Conservation (phyloP, 129 eudicot genomes). For the carrot (Daucus carota) region DH1_v3.0 NC_030386.2:7391501-7392000, state of each 20-base stretch:
- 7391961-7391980: not conserved
- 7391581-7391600: not conserved
- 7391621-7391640: not conserved
- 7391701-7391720: not conserved
- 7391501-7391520: not conserved
- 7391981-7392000: not conserved
- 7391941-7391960: not conserved
- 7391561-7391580: not conserved
- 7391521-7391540: not conserved
- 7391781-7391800: conserved; percentile 19
- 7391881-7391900: not conserved
- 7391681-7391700: not conserved
- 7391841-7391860: conserved; percentile 99
- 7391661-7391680: not conserved
- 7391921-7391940: not conserved
- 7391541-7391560: not conserved
- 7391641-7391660: not conserved
- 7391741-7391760: not conserved
- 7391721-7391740: not conserved
- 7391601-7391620: not conserved
- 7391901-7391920: not conserved
- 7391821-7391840: conserved; percentile 76
- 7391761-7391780: not conserved
- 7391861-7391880: conserved; percentile 55
- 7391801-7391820: conserved; percentile 88